Percentiles rank a stretch among this genome's conserved stretches.
These are phyloP conservation scores for Daedalea quercina DNA, from an alignment of 768 basidiomycete genomes.

Conservation along the genomic window DNA sequence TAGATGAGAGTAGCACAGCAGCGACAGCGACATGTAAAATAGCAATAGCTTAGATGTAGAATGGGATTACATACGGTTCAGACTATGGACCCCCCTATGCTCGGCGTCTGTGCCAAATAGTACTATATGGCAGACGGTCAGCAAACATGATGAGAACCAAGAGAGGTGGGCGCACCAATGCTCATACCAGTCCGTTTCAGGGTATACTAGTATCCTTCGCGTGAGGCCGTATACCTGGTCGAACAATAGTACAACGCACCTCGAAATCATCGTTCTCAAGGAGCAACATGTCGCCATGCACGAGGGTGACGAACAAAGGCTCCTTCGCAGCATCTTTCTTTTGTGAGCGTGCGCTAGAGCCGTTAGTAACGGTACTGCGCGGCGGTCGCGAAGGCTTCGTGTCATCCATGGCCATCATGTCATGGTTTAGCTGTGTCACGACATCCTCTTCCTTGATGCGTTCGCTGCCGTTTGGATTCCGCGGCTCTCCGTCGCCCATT, in stretches of 20 bases:
- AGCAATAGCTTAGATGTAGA: not conserved
- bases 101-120: not conserved
- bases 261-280: conserved; percentile 34
- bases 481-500: not conserved
- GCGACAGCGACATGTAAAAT: not conserved
- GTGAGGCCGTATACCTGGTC: too few relatives aligned
- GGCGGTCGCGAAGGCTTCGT: too few relatives aligned
- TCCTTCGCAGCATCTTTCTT: not conserved
- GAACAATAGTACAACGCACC: conserved; percentile 28
- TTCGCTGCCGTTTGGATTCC: not conserved
- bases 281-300: conserved; percentile 33
- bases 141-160: not conserved
- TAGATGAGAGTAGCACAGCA: not conserved
- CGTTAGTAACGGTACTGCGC: not conserved
- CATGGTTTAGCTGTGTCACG: not conserved
- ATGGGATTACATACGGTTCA: not conserved
- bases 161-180: conserved; percentile 9
- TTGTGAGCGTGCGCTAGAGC: not conserved
- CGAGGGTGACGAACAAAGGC: conserved; percentile 24
- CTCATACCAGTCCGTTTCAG: conserved; percentile 21
- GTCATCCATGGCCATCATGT: not conserved
- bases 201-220: too few relatives aligned
- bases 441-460: not conserved
- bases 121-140: not conserved
- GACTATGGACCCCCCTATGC: not conserved